Conservation (phyloP, 2,329 filamentous ascomycete genomes). For the Colletotrichum cordylinicola region DNA sequence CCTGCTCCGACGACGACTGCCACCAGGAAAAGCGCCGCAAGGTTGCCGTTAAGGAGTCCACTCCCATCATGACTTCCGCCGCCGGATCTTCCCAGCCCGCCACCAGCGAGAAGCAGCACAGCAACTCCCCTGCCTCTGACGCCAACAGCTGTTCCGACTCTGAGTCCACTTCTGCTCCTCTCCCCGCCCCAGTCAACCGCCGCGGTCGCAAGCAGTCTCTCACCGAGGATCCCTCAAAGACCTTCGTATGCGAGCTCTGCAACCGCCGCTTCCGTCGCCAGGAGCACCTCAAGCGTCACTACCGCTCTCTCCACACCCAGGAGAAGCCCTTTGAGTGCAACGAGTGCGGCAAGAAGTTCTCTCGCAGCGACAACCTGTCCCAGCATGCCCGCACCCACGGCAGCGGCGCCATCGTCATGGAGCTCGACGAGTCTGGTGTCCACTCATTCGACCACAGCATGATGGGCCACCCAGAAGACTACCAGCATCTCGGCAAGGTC, state of each 20-base stretch:
- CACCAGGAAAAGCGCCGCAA: slow-evolving; percentile 65
- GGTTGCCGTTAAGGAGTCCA: slow-evolving; percentile 49
- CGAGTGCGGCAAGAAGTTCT: slow-evolving; percentile 99
- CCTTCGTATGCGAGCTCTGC: slow-evolving; percentile 95
- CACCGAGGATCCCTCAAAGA: slow-evolving; percentile 98
- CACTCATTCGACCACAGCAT: slow-evolving; percentile 47
- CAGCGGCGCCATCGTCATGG: slow-evolving; percentile 88
- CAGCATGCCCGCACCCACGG: slow-evolving; percentile 96
- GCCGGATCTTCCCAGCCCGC: slow-evolving; percentile 38
- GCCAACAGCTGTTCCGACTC: slow-evolving; percentile 45
- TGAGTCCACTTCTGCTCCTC: slow-evolving; percentile 47
- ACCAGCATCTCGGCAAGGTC: slow-evolving; percentile 73
- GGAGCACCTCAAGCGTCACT: slow-evolving; percentile 98
- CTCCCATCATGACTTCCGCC: slow-evolving; percentile 50
- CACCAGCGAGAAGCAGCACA: slow-evolving; percentile 39
- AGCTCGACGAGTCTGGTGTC: slow-evolving; percentile 74
- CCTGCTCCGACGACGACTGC: slow-evolving; percentile 51
- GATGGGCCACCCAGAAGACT: slow-evolving; percentile 60
- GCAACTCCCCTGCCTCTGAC: slow-evolving; percentile 35
- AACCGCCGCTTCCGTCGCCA: slow-evolving; percentile 96
- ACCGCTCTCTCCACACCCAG: slow-evolving; percentile 96
- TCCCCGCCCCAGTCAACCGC: slow-evolving; percentile 74
- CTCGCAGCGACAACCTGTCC: slow-evolving; percentile 93
- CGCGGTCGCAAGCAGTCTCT: slow-evolving; percentile 98
- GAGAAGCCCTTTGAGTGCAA: slow-evolving; percentile 98